phyloP scores from a whole-genome alignment of 352 stramenopile genomes.

The Pilasporangium apinafurcum region DNA sequence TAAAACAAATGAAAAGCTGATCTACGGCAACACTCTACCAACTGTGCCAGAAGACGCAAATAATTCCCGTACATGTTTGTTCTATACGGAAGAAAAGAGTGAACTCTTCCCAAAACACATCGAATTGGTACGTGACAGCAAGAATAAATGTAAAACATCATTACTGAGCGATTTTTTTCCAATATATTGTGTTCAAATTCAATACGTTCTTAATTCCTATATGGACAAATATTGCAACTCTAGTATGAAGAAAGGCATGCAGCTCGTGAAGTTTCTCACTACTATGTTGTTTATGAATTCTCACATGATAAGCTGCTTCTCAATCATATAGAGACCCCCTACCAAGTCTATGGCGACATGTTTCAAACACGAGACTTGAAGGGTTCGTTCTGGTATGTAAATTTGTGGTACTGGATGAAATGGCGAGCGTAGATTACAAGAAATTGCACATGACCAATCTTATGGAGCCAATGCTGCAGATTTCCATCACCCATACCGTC shows the following conservation, averaged over 20 bases:
- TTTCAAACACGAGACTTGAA: constrained; percentile 64
- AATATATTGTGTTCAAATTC: constrained; percentile 22
- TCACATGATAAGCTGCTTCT: neutral
- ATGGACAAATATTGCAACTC: constrained; percentile 71
- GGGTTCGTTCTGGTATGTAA: constrained; percentile 65
- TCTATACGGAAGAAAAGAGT: constrained; percentile 76
- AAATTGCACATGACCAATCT: constrained; percentile 73
- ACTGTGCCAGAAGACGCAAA: constrained; percentile 53
- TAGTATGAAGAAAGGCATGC: constrained; percentile 73
- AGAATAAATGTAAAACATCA: no score
- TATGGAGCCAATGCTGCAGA: constrained; percentile 67
- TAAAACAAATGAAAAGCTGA: constrained; percentile 64
- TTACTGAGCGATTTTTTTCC: neutral
- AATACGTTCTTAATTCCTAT: constrained; percentile 67
- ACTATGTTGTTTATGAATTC: constrained; percentile 18
- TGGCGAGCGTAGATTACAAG: constrained; percentile 60
- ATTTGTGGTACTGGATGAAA: constrained; percentile 68
- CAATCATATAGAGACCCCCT: constrained; percentile 28
- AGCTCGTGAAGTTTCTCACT: constrained; percentile 53
- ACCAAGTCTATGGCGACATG: constrained; percentile 56
- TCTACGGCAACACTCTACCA: constrained; percentile 48
- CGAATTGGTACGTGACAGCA: constrained; percentile 51
- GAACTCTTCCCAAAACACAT: constrained; percentile 69
- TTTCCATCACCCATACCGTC: constrained; percentile 27
- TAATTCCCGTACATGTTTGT: constrained; percentile 56